Conservation (phyloP, 352 stramenopile genomes). For the Phytophthora vignae region DNA sequence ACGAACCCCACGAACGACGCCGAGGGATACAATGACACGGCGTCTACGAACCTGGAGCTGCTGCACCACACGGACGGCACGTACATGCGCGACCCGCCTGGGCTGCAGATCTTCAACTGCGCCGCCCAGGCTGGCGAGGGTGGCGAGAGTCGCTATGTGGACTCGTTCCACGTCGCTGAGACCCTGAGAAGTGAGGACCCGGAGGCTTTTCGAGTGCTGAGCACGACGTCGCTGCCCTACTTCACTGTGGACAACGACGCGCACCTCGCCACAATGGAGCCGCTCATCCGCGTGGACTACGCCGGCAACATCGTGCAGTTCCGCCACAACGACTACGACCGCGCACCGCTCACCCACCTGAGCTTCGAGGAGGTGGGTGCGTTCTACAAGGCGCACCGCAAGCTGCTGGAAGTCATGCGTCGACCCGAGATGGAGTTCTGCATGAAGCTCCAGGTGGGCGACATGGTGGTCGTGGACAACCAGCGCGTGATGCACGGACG, state of each 20-base stretch:
- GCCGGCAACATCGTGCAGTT: slow-evolving; percentile 80
- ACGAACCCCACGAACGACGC: slow-evolving; percentile 77
- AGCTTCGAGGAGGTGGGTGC: slow-evolving; percentile 69
- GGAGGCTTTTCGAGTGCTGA: slow-evolving; percentile 77
- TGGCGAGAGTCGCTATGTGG: slow-evolving; percentile 82
- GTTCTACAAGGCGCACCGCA: slow-evolving; percentile 83
- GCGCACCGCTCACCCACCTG: slow-evolving; percentile 81
- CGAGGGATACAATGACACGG: slow-evolving; percentile 89
- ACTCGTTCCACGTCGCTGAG: slow-evolving; percentile 83
- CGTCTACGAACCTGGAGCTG: slow-evolving; percentile 87
- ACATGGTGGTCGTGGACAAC: slow-evolving; percentile 91
- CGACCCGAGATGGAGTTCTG: slow-evolving; percentile 69
- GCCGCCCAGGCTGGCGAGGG: slow-evolving; percentile 74
- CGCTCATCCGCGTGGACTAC: slow-evolving; percentile 81
- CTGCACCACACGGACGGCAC: slow-evolving; percentile 89
- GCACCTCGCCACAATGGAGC: slow-evolving; percentile 82
- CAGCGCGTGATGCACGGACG: slow-evolving; percentile 88
- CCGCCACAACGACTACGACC: slow-evolving; percentile 92
- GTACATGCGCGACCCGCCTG: slow-evolving; percentile 89
- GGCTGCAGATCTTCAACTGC: slow-evolving; percentile 92
- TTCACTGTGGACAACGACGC: slow-evolving; percentile 82
- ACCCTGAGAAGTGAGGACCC: slow-evolving; percentile 62
- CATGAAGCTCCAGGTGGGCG: slow-evolving; percentile 70
- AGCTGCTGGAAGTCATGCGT: slow-evolving; percentile 73
- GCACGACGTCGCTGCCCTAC: slow-evolving; percentile 74